Evolutionary conservation across 331 rosid genomes (phyloP), one percentile per base, ranked within the genome.

Genomic region (Prunus yedoensis): DNA sequence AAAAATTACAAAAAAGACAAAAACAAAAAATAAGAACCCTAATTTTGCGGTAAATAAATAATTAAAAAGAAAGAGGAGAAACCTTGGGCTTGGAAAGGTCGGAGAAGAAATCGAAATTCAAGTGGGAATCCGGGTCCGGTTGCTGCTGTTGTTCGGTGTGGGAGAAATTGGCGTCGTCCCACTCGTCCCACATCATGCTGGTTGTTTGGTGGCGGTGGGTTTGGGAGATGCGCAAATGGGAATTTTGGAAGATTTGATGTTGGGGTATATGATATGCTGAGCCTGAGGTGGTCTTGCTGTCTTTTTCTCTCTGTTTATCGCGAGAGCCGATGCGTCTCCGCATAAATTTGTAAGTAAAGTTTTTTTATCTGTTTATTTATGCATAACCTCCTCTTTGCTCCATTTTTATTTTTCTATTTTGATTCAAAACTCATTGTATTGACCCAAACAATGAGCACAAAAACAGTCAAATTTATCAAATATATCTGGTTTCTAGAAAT

Each of bases 71-170:
- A 38, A 14, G 5, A 32, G 63, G 16, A 23, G 11, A 2, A 3
- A 94, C 98, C 99, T 90, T 95, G 77, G 96, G 93, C 38, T 77
- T 89, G 52, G 91, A 71, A 18, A 89, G 71, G 10, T 90, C 52
- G 14, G 99, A 76, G 82, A 88, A 78, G 80, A 92, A 82, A 79
- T 95, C 97, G 79, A 92, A 95, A 32, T 95, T 88, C 61, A 85
- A 85, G 80, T 87, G 51, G 23, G 97, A 88, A 72, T 88, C 81
- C 30, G 83, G 91, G 68, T 87, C 87, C 61, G 85, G 65, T 27
- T 60, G 71, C 1, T 64, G 69, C 16, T 61, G 82, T 3, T 21
- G 73, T 32, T 86, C 78, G 80, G 80, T 46, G 66, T 79, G 70
- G 13, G 81, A 80, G 53, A 53, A 38, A 9, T 59, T 58, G 69